phyloP scores from a whole-genome alignment of 148 eudicot genomes.

The Fagopyrum homotropicum region DNA sequence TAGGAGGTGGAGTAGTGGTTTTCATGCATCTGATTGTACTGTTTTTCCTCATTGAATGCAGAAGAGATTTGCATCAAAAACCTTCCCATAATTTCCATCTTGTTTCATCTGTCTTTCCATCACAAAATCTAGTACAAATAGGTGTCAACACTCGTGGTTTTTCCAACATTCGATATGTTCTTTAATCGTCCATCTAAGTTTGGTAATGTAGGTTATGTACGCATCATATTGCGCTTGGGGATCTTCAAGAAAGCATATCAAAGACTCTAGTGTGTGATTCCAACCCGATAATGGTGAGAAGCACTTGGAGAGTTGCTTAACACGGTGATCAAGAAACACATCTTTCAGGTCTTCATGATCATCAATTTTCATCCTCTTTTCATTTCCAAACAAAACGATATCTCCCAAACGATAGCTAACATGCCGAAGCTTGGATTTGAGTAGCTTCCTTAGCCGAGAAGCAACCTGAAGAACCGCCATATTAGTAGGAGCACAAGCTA shows the following conservation, averaged over 20 bases:
- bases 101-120: too few species aligned
- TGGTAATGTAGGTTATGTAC: slow-evolving; percentile 19
- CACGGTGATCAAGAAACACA: slow-evolving; percentile 43
- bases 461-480: slow-evolving; percentile 40
- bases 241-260: slow-evolving; percentile 44
- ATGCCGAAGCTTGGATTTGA: slow-evolving; percentile 1
- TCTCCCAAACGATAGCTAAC: slow-evolving; percentile 46
- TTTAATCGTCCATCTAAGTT: too few species aligned
- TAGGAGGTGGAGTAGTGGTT: too few species aligned
- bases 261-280: slow-evolving; percentile 25
- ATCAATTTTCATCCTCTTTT: slow-evolving; percentile 8
- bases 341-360: slow-evolving; percentile 34
- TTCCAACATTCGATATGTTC: too few species aligned
- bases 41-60: too few species aligned
- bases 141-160: too few species aligned
- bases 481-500: slow-evolving; percentile 60
- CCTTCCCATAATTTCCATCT: too few species aligned
- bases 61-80: too few species aligned
- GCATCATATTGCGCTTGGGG: slow-evolving; percentile 28
- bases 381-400: slow-evolving; percentile 55
- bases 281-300: slow-evolving; percentile 42
- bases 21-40: too few species aligned
- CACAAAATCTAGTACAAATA: too few species aligned
- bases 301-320: slow-evolving; percentile 27
- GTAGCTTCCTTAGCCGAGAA: slow-evolving; percentile 21